These are phyloP conservation scores for Silene coronaria DNA, from an alignment of 179 eudicot genomes.

Conservation along the genomic window DNA sequence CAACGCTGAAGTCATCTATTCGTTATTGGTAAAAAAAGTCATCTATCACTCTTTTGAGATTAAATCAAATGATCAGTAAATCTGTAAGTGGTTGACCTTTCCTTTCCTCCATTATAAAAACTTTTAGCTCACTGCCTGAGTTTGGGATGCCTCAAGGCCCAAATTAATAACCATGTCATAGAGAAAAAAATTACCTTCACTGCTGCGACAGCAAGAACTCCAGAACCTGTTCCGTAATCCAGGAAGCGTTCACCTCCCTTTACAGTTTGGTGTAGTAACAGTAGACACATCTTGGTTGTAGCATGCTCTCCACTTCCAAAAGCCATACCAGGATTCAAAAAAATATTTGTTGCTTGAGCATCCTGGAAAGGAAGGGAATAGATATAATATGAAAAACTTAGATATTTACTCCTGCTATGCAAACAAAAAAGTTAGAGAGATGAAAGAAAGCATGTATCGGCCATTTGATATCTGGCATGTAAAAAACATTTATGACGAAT, in stretches of 20 bases:
- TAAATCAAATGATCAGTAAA: neutral
- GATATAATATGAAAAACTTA: neutral
- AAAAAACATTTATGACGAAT: neutral
- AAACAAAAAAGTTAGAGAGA: neutral
- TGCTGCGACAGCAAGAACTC: conserved; percentile 91
- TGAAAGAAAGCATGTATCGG: neutral
- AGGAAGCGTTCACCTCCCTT: conserved; percentile 76
- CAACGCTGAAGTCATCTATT: neutral
- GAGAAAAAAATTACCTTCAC: conserved; percentile 49
- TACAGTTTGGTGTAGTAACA: conserved; percentile 51
- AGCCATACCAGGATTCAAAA: conserved; percentile 80
- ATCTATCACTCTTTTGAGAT: neutral
- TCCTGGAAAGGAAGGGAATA: conserved; percentile 42
- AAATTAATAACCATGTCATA: neutral
- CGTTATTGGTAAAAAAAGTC: neutral
- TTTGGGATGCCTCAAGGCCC: neutral
- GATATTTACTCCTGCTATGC: neutral
- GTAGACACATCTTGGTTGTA: conserved; percentile 80
- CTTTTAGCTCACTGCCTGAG: neutral
- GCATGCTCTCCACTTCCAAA: conserved; percentile 99
- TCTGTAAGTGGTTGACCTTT: neutral
- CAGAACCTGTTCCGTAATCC: conserved; percentile 97
- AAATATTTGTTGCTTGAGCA: conserved; percentile 62
- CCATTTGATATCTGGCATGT: neutral
- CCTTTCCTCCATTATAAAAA: neutral